Evolutionary conservation across 805 yeast species (phyloP).

Genomic region (Wickerhamiella vanderwaltii): DNA sequence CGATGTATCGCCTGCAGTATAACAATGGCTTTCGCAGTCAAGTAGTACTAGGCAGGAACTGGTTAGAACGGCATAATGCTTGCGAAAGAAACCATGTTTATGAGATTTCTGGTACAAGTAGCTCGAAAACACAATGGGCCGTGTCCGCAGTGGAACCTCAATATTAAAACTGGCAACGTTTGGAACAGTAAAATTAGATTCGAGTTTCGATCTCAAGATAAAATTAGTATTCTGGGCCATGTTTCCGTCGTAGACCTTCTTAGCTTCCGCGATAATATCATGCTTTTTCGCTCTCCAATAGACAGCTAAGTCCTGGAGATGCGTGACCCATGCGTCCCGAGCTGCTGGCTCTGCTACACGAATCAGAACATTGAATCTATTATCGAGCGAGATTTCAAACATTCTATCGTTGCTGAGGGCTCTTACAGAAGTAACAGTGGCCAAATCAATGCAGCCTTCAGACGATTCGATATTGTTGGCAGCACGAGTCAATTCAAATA

Average conservation of each 20-base stretch:
- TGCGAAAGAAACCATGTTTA: conserved; percentile 54
- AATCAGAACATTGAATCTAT: conserved; percentile 10
- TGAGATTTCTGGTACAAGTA: conserved; percentile 53
- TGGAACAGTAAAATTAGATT: conserved; percentile 1
- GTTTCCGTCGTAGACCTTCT: neutral
- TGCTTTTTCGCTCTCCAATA: conserved; percentile 49
- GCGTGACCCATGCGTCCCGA: conserved; percentile 56
- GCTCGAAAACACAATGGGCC: conserved; percentile 49
- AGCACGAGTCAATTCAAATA: conserved; percentile 54
- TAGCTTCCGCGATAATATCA: conserved; percentile 29
- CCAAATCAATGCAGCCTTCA: conserved; percentile 49
- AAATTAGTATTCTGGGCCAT: conserved; percentile 6
- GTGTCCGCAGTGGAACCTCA: neutral
- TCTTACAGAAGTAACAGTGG: conserved; percentile 39
- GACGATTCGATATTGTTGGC: conserved; percentile 44
- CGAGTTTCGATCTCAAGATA: conserved; percentile 6
- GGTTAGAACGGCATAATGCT: conserved; percentile 49
- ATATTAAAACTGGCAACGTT: conserved; percentile 1
- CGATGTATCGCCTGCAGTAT: conserved; percentile 19
- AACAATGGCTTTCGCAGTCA: conserved; percentile 35
- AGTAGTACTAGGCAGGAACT: conserved; percentile 60
- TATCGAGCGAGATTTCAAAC: conserved; percentile 23
- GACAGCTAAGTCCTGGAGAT: conserved; percentile 32
- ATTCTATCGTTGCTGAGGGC: conserved; percentile 21
- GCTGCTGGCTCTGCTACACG: conserved; percentile 7